Evolutionary conservation across 495 filamentous ascomycete genomes (phyloP).

Genomic region (Terfezia boudieri): DNA sequence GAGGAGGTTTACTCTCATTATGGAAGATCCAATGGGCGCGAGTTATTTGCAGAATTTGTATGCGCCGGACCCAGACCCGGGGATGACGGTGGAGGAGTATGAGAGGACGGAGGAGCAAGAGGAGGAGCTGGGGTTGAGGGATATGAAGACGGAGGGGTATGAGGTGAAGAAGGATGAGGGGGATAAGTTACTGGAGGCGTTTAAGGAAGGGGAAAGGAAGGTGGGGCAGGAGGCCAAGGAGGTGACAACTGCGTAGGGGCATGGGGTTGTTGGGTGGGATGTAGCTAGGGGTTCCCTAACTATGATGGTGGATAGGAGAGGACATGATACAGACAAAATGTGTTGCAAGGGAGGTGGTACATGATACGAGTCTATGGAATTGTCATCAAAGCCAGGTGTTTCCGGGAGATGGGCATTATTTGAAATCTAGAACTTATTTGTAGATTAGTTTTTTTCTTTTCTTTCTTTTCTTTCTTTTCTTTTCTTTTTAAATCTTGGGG

Average conservation of each 20-base stretch:
- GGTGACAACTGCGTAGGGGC: not conserved
- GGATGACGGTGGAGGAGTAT: slow-evolving; percentile 69
- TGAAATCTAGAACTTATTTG: no score
- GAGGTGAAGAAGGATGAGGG: slow-evolving; percentile 23
- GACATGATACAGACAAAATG: no score
- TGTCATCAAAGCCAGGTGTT: no score
- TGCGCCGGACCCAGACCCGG: slow-evolving; percentile 46
- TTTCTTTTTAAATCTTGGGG: no score
- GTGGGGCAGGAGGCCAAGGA: not conserved
- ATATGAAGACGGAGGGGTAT: slow-evolving; percentile 86
- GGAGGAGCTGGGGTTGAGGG: slow-evolving; percentile 67
- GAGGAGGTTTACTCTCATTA: slow-evolving; percentile 59
- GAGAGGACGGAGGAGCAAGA: slow-evolving; percentile 71
- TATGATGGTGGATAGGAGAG: no score
- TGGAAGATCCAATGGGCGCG: slow-evolving; percentile 71
- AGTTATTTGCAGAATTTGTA: slow-evolving; percentile 83
- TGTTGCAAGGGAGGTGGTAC: no score
- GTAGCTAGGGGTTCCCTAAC: no score
- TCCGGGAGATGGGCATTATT: no score
- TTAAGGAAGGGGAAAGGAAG: not conserved
- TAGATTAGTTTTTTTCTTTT: no score
- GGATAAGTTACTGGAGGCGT: not conserved
- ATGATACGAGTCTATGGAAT: no score
- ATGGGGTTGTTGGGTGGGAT: no score
- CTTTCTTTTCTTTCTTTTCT: no score